Percentiles rank a stretch among this genome's conserved stretches.
Conservation (phyloP, 768 basidiomycete genomes). For the Tricholoma hemisulphureum region DNA sequence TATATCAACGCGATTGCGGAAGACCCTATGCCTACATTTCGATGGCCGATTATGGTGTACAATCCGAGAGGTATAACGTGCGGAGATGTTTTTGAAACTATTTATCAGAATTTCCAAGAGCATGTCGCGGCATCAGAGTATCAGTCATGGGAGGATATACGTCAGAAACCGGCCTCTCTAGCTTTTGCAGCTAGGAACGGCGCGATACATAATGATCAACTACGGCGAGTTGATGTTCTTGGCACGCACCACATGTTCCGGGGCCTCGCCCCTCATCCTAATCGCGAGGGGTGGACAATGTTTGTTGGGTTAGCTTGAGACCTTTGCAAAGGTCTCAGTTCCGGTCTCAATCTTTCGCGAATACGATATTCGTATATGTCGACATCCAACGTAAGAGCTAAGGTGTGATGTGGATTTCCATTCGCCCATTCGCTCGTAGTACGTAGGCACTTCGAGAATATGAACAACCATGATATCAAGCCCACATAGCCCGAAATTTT, state of each 20-base stretch:
- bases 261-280: conserved; percentile 50
- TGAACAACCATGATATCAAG: conserved; percentile 22
- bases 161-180: conserved; percentile 30
- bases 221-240: conserved; percentile 47
- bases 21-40: conserved; percentile 46
- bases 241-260: conserved; percentile 49
- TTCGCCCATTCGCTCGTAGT: no score
- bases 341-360: neutral
- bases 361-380: neutral
- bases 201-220: conserved; percentile 18
- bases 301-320: conserved; percentile 19
- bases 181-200: conserved; percentile 28
- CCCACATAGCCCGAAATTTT: conserved; percentile 68
- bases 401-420: neutral
- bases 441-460: no score
- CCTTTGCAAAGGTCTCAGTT: neutral
- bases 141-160: conserved; percentile 31
- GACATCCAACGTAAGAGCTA: neutral
- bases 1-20: conserved; percentile 53
- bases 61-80: conserved; percentile 49
- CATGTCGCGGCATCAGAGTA: conserved; percentile 35
- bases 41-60: conserved; percentile 54
- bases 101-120: conserved; percentile 45
- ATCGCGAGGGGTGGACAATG: conserved; percentile 46
- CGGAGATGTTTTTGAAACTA: conserved; percentile 48